Evolutionary conservation across 1,139 yeast genomes (phyloP).

Genomic region (Wickerhamomyces sp.): DNA sequence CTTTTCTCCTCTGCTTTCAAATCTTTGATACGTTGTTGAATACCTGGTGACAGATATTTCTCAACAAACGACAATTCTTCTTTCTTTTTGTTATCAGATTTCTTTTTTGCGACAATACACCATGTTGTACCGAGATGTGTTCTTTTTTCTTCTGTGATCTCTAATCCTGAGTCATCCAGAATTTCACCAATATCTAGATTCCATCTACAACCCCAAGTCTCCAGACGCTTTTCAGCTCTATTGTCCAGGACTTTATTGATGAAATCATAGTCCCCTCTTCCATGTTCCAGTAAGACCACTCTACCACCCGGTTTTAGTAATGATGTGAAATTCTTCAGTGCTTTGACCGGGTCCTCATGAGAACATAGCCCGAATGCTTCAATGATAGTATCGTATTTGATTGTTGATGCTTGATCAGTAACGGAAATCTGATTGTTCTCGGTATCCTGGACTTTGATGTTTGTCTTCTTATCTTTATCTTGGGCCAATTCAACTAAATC

Average conservation of each 20-base stretch:
- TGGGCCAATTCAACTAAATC: conserved; percentile 59
- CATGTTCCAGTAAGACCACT: conserved; percentile 85
- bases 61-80: conserved; percentile 43
- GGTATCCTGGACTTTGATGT: conserved; percentile 18
- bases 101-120: conserved; percentile 71
- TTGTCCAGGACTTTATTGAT: conserved; percentile 79
- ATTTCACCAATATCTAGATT: conserved; percentile 87
- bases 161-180: conserved; percentile 78
- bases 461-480: conserved; percentile 16
- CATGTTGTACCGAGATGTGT: conserved; percentile 94
- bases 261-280: conserved; percentile 75
- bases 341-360: conserved; percentile 85
- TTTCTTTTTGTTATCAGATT: conserved; percentile 52
- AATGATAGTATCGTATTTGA: conserved; percentile 82
- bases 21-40: conserved; percentile 19
- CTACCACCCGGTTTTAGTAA: conserved; percentile 89
- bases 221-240: conserved; percentile 77
- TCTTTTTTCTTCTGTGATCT: conserved; percentile 71
- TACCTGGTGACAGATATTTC: conserved; percentile 34
- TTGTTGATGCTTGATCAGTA: conserved; percentile 25
- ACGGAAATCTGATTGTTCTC: conserved; percentile 17
- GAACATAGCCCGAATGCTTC: conserved; percentile 97
- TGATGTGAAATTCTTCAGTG: conserved; percentile 66
- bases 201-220: conserved; percentile 98
- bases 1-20: conserved; percentile 14